Base-by-base conservation (phyloP, 2,329 filamentous ascomycete genomes). In the Cadophora sp. region DNA sequence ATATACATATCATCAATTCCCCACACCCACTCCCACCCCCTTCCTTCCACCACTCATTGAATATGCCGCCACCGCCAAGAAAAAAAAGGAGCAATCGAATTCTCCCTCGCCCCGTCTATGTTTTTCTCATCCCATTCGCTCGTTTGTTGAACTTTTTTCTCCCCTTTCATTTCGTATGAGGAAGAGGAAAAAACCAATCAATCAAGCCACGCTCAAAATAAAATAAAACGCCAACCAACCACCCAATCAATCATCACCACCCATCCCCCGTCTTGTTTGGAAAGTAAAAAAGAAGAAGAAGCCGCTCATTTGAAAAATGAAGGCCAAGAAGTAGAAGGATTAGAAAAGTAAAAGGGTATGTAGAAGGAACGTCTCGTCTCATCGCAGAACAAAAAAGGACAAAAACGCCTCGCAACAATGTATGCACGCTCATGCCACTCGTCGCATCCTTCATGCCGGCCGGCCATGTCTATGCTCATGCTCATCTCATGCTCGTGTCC, bases 351-450 rank as follows among this genome's bases (percentile, higher is more conserved):
- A 51, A 43, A 43, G 47, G 33, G 47, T 62, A 41, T 53, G 47
- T 51, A 27, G 47, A 62, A 50, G 27, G 24, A 62, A 39, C 20
- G 27, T 45, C 39, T 56, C 33, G 41, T 45, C 16, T 45, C n/a
- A 16, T 45, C 43, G 5, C 7, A 8, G 9, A 39, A 22, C 53
- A 56, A 22, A 16, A 24, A 53, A 39, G 9, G 13, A 55, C 53
- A 63, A 53, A 39, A 27, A 51, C 48, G 51, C 43, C 43, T 45
- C 9, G 43, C 60, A 47, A 66, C 58, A 64, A 66, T 68, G 67
- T 64, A 62, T 45, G 62, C 66, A 65, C 45, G 61, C n/a, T 20
- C 43, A 18, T 45, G 27, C 27, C 27, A 3, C 27, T 30, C 27
- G 27, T 30, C 27, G 27, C 27, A 30, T 30, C 4, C 27, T 30